Base-by-base conservation (phyloP, 192 early-diverging fungal genomes). In the Backusella macrospora region DNA sequence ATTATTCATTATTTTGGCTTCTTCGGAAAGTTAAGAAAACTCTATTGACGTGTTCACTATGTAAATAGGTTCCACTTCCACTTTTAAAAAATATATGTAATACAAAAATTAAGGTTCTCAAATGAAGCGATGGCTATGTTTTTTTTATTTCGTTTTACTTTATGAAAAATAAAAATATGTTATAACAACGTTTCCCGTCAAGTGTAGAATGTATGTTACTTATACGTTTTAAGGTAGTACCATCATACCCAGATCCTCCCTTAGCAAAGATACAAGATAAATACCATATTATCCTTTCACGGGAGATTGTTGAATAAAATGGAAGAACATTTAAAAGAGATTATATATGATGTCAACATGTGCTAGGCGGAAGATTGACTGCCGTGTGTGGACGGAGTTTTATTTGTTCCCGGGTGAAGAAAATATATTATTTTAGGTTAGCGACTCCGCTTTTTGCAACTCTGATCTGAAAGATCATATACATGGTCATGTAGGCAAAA, bases 251-350 rank as follows among this genome's bases (percentile, higher is more conserved):
- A 59, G 52, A 59, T 59, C 52, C 52, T 59, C 52, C 52, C 52
- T 59, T 59, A 21, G 52, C 52, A 59, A 59, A 59, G 21, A 59
- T 59, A 59, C 52, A 59, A 59, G 52, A 59, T 59, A 59, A 52
- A 52, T 10, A 52, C 49, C 49, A 52, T 18, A n/a, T 23, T 52
- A 18, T 46, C 12, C 26, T 13, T 59, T 59, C 52, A 59, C 52
- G 52, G 52, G 52, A 59, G 52, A 59, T 59, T 59, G 18, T 59
- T 59, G 52, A 59, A 59, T 59, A 59, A 59, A 59, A 59, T 59
- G 52, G 52, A 59, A 59, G 52, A 59, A 59, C 26, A 26, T 23
- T 59, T 59, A 59, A 59, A 59, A 4, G 23, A 34, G 29, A 34
- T 1, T 34, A 34, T 34, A 13, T 21, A 59, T 59, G 52, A 59